phyloP scores from a whole-genome alignment of 352 stramenopile species.

The Blastocystis sp. region DNA sequence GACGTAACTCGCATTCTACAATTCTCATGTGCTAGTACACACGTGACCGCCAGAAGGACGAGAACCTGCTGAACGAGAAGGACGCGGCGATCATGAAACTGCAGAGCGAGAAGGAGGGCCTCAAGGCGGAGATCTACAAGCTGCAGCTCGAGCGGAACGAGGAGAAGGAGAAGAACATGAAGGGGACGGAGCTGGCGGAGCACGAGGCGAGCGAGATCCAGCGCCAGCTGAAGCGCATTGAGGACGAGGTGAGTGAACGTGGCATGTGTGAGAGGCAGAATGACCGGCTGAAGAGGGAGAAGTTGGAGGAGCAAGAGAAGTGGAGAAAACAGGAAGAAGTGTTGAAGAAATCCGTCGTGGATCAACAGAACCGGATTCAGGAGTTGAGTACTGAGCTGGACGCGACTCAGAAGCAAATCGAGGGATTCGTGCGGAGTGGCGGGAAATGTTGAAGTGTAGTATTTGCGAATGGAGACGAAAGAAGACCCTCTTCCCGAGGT shows the following conservation, averaged over 20 bases:
- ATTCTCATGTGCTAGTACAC: too few relatives aligned
- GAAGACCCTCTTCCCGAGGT: background rate
- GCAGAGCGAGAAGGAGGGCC: constrained; percentile 9
- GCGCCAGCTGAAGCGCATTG: constrained; percentile 31
- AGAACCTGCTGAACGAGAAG: constrained; percentile 46
- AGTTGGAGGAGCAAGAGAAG: background rate
- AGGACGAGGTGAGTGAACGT: background rate
- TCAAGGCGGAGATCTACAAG: constrained; percentile 56
- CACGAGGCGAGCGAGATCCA: constrained; percentile 47
- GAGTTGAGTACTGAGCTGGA: background rate
- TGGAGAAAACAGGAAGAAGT: background rate
- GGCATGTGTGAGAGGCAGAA: background rate
- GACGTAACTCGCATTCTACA: too few relatives aligned
- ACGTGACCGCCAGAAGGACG: constrained; percentile 26
- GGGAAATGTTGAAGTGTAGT: background rate
- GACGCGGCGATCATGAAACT: constrained; percentile 42
- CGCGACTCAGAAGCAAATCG: constrained; percentile 49
- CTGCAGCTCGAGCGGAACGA: constrained; percentile 31
- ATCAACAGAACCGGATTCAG: background rate
- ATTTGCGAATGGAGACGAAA: constrained; percentile 12
- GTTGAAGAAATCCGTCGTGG: background rate
- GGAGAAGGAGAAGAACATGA: constrained; percentile 14
- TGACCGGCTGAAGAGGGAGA: constrained; percentile 1
- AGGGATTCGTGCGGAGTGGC: background rate
- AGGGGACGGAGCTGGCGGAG: constrained; percentile 8